Percentiles rank a stretch among this genome's conserved stretches.
Conservation (phyloP, 192 early-diverging fungal genomes). For the Radiomyces spectabilis region DNA sequence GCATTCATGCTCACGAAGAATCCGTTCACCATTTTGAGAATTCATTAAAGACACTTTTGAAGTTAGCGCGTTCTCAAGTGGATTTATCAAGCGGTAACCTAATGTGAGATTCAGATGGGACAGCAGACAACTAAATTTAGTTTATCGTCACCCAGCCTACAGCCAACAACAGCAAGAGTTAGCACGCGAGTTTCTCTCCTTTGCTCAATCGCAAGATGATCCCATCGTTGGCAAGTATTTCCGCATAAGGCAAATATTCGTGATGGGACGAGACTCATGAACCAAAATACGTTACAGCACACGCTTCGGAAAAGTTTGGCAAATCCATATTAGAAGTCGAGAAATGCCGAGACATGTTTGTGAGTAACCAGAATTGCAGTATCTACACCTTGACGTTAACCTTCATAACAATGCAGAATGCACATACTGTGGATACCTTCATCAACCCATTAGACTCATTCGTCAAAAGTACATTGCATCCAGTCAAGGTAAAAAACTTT, state of each 20-base stretch:
- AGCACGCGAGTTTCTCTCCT: constrained; percentile 40
- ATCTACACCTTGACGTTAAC: too few species aligned
- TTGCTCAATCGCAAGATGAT: constrained; percentile 45
- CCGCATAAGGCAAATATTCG: not conserved
- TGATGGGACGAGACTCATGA: not conserved
- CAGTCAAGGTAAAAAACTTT: constrained; percentile 38
- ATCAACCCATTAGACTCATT: constrained; percentile 62
- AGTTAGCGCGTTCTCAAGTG: constrained; percentile 42
- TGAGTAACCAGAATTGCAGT: too few species aligned
- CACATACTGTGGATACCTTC: constrained; percentile 62
- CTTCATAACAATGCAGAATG: constrained; percentile 42
- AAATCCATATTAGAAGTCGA: constrained; percentile 49
- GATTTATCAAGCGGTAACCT: constrained; percentile 44
- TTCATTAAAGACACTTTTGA: constrained; percentile 43
- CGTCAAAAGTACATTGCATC: constrained; percentile 42
- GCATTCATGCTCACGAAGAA: constrained; percentile 41
- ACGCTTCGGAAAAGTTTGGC: constrained; percentile 44
- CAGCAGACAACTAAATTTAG: too few species aligned
- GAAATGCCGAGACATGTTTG: constrained; percentile 43
- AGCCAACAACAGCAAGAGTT: constrained; percentile 43
- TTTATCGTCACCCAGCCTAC: constrained; percentile 29
- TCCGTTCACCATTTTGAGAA: constrained; percentile 43
- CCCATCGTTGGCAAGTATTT: constrained; percentile 32
- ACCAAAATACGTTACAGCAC: constrained; percentile 20
- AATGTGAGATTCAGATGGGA: too few species aligned